These are phyloP conservation scores for Pythium coloratum DNA, from an alignment of 352 stramenopile genomes.

Conservation along the genomic window DNA sequence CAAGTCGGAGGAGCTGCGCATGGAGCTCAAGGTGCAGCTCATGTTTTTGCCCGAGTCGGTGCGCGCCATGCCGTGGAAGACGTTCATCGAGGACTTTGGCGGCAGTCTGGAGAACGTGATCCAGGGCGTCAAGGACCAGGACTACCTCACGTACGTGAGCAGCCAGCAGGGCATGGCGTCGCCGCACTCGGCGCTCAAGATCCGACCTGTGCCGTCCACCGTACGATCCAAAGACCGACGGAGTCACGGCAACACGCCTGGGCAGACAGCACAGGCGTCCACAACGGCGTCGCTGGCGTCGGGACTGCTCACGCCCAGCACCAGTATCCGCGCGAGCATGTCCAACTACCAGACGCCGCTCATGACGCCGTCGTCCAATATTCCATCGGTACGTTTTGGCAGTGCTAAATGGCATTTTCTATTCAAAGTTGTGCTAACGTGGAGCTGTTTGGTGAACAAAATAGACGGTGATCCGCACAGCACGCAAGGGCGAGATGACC, in stretches of 20 bases:
- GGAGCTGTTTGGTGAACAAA: neutral
- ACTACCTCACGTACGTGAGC: constrained; percentile 31
- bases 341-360: constrained; percentile 28
- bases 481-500: constrained; percentile 67
- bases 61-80: constrained; percentile 77
- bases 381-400: constrained; percentile 33
- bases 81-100: constrained; percentile 77
- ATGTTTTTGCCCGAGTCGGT: constrained; percentile 71
- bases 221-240: constrained; percentile 32
- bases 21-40: constrained; percentile 81
- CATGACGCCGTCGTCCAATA: constrained; percentile 28
- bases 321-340: constrained; percentile 23
- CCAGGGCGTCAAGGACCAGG: constrained; percentile 50
- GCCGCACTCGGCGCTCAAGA: constrained; percentile 32
- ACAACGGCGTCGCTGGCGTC: constrained; percentile 10
- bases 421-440: neutral
- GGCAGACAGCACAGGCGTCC: neutral
- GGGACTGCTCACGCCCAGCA: constrained; percentile 18
- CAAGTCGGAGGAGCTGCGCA: constrained; percentile 60
- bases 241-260: constrained; percentile 28
- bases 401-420: neutral
- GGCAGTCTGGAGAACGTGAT: constrained; percentile 74
- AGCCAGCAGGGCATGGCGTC: constrained; percentile 30
- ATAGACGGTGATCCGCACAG: constrained; percentile 61
- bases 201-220: constrained; percentile 30